These are phyloP conservation scores for Coemansia sp. DNA, from an alignment of 192 early-diverging fungal genomes.

Conservation along the genomic window DNA sequence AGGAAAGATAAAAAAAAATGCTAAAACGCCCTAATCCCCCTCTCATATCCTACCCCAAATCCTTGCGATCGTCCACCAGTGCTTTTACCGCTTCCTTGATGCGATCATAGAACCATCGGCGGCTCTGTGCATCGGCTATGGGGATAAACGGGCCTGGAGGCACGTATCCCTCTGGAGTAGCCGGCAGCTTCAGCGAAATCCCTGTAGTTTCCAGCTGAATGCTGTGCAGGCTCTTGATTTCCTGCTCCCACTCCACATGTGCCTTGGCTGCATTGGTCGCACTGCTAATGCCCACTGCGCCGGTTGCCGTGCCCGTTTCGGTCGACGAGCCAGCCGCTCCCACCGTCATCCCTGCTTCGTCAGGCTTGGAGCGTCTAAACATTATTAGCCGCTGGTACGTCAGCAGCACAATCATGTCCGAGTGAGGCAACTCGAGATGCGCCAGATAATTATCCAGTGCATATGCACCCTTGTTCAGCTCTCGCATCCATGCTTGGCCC, in stretches of 20 bases:
- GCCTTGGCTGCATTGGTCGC: constrained; percentile 60
- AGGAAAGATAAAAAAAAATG: not conserved
- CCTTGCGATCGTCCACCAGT: constrained; percentile 42
- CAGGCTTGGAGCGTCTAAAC: constrained; percentile 54
- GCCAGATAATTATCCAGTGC: constrained; percentile 82
- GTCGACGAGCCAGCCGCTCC: constrained; percentile 43
- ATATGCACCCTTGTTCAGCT: constrained; percentile 72
- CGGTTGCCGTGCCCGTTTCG: constrained; percentile 36
- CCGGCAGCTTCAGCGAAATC: constrained; percentile 68
- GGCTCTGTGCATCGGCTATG: constrained; percentile 61
- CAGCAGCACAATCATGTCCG: constrained; percentile 82
- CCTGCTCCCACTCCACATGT: constrained; percentile 81
- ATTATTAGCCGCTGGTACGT: constrained; percentile 78
- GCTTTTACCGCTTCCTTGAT: constrained; percentile 67
- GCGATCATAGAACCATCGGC: constrained; percentile 68
- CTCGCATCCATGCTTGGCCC: constrained; percentile 84
- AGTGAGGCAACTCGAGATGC: constrained; percentile 77
- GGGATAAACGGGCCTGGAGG: constrained; percentile 65
- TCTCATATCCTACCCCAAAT: constrained; percentile 17
- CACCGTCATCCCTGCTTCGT: constrained; percentile 39
- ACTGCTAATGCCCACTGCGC: constrained; percentile 38
- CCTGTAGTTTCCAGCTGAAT: constrained; percentile 70
- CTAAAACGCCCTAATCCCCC: not conserved
- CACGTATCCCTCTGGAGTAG: constrained; percentile 50
- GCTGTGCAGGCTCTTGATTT: constrained; percentile 65